phyloP scores from a whole-genome alignment of 371 early-diverging fungal genomes.

The Mucor indicus region DNA sequence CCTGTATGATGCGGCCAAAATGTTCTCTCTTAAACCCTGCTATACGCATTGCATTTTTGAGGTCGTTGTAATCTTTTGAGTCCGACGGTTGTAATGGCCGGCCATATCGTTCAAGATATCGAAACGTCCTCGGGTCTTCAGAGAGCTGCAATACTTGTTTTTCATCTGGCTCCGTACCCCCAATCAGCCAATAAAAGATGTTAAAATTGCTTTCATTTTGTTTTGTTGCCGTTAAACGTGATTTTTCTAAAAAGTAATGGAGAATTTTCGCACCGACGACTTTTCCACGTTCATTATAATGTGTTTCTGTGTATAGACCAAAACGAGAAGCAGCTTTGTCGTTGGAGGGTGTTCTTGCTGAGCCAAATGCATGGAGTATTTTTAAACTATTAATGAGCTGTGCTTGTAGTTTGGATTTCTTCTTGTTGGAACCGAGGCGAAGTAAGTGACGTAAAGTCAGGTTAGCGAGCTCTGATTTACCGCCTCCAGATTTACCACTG shows the following conservation, averaged over 20 bases:
- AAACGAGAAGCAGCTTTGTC: constrained; percentile 77
- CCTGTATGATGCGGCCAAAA: constrained; percentile 63
- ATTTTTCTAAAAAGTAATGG: constrained; percentile 87
- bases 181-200: constrained; percentile 83
- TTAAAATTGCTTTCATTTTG: constrained; percentile 83
- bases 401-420: constrained; percentile 67
- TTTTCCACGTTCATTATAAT: constrained; percentile 85
- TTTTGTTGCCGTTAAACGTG: constrained; percentile 52
- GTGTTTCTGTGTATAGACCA: constrained; percentile 85
- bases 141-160: constrained; percentile 19
- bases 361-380: constrained; percentile 59
- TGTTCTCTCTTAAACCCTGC: constrained; percentile 79
- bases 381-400: constrained; percentile 55
- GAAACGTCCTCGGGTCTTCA: constrained; percentile 5
- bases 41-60: constrained; percentile 75
- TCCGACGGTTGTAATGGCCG: constrained; percentile 8
- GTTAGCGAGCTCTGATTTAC: constrained; percentile 70
- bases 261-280: constrained; percentile 85
- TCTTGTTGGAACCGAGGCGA: constrained; percentile 65
- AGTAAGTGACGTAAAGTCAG: constrained; percentile 62
- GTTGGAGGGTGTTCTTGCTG: constrained; percentile 73
- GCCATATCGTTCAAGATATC: constrained; percentile 24
- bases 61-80: constrained; percentile 57
- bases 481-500: constrained; percentile 82
- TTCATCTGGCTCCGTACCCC: constrained; percentile 29